Conservation (phyloP, 192 early-diverging fungal genomes). For the Anaeromyces robustus region DNA sequence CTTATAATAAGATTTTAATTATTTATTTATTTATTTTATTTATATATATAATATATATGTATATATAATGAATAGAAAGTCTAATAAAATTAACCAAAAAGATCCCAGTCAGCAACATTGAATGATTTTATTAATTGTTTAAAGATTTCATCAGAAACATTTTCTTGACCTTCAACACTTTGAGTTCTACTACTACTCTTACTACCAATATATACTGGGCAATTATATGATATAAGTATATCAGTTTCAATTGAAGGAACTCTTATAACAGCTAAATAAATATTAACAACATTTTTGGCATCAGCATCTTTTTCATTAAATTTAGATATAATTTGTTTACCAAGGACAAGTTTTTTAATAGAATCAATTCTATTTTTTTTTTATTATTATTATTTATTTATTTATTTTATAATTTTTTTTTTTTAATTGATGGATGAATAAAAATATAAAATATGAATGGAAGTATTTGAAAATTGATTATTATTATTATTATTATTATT, state of each 20-base stretch:
- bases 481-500: too few species aligned
- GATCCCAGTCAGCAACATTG: not conserved
- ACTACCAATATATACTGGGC: conserved; percentile 16
- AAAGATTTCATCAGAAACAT: not conserved
- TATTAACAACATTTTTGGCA: conserved; percentile 39
- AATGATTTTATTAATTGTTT: not conserved
- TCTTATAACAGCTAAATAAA: conserved; percentile 58
- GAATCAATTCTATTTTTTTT: conserved; percentile 15
- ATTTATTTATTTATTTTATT: too few species aligned
- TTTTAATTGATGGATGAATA: too few species aligned
- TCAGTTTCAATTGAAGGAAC: conserved; percentile 53
- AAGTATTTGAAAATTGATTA: too few species aligned
- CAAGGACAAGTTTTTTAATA: conserved; percentile 32
- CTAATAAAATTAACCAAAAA: not conserved
- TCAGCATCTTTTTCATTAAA: conserved; percentile 47
- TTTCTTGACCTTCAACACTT: not conserved
- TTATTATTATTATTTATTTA: too few species aligned
- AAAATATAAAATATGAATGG: too few species aligned
- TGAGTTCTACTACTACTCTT: not conserved
- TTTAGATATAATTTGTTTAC: conserved; percentile 57
- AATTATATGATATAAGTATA: conserved; percentile 61
- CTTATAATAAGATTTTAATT: too few species aligned
- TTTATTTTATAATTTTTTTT: too few species aligned
- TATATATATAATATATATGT: too few species aligned
- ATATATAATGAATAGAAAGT: too few species aligned